Percentiles rank a stretch among this genome's conserved stretches.
Conservation (phyloP, 306 rosid genomes). For the Castanea crenata region DNA sequence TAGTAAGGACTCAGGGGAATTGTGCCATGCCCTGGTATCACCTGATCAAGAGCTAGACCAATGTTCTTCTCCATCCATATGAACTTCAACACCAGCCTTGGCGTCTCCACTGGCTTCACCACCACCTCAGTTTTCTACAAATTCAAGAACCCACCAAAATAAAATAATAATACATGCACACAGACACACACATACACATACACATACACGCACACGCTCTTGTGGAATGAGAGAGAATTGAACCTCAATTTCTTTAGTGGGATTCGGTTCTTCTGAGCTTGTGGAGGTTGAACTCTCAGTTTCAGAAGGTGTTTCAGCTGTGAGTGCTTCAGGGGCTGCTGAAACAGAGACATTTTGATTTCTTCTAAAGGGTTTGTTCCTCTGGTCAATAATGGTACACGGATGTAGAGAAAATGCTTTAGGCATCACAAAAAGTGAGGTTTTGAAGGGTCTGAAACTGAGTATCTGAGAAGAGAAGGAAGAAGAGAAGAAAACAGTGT, state of each 20-base stretch:
- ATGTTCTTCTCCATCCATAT: slow-evolving; percentile 96
- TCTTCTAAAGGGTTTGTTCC: neutral
- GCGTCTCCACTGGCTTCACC: slow-evolving; percentile 66
- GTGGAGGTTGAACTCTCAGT: neutral
- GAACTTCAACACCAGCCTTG: slow-evolving; percentile 83
- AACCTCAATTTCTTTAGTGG: neutral
- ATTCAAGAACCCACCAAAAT: neutral
- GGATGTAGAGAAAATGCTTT: neutral
- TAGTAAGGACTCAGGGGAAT: slow-evolving; percentile 89
- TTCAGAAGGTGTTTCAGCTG: neutral
- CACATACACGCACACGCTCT: neutral
- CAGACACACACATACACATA: too few relatives aligned
- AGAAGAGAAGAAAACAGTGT: neutral
- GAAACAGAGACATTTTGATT: neutral
- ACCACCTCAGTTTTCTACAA: slow-evolving; percentile 77
- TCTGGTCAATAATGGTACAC: neutral
- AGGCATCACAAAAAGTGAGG: neutral
- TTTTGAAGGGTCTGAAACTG: neutral
- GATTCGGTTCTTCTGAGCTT: neutral
- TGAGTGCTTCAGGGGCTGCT: neutral
- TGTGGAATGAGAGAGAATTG: neutral
- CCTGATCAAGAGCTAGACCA: slow-evolving; percentile 80
- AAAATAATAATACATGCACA: too few relatives aligned
- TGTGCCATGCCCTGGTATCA: slow-evolving; percentile 78
- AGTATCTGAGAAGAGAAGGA: neutral